phyloP scores from a whole-genome alignment of 2,329 filamentous ascomycete genomes.

The Coniochaeta prunicola region DNA sequence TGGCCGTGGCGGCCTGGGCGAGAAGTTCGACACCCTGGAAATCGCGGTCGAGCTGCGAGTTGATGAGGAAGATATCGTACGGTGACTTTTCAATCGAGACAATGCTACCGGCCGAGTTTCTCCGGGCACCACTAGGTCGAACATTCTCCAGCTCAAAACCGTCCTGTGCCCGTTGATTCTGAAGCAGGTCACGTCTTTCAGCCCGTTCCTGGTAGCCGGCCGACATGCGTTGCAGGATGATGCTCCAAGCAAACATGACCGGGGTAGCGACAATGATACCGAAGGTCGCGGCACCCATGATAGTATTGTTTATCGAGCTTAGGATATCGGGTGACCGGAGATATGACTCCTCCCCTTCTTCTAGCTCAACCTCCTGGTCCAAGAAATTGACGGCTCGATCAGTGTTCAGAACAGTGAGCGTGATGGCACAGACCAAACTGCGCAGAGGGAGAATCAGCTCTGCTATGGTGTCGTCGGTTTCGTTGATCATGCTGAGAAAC shows the following conservation, averaged over 20 bases:
- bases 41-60: constrained; percentile 41
- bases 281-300: constrained; percentile 51
- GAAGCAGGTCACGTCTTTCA: constrained; percentile 50
- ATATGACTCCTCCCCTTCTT: constrained; percentile 47
- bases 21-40: constrained; percentile 43
- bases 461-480: constrained; percentile 31
- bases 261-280: constrained; percentile 60
- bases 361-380: constrained; percentile 39
- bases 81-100: constrained; percentile 54
- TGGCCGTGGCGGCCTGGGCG: constrained; percentile 39
- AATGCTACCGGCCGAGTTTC: constrained; percentile 55
- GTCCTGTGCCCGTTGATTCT: constrained; percentile 52
- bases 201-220: constrained; percentile 54
- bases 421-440: constrained; percentile 62
- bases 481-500: constrained; percentile 59
- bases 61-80: constrained; percentile 51
- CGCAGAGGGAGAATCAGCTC: constrained; percentile 59
- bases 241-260: constrained; percentile 72
- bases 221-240: constrained; percentile 65
- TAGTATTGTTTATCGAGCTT: constrained; percentile 64
- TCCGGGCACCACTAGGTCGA: constrained; percentile 29
- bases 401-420: constrained; percentile 64
- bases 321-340: constrained; percentile 63
- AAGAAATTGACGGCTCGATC: constrained; percentile 49
- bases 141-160: constrained; percentile 43